A percentile compares a stretch with the other conserved stretches of the same genome.
These are phyloP conservation scores for Bruguiera sexangula DNA, from an alignment of 345 rosid species.

Conservation along the genomic window DNA sequence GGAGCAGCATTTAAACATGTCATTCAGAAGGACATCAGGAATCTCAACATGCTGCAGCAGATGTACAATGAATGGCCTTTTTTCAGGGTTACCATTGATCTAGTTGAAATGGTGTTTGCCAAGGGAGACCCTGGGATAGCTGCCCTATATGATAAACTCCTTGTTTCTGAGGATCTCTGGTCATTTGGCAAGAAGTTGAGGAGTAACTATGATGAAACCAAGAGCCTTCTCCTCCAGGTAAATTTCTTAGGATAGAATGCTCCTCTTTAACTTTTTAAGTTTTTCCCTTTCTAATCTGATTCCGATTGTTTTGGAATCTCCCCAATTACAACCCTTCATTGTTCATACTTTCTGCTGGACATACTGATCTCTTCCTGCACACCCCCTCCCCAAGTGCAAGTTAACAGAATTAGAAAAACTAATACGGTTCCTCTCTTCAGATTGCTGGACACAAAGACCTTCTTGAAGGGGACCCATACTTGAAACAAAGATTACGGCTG, in stretches of 20 bases:
- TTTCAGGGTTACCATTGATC: slow-evolving; percentile 89
- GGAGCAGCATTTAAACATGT: slow-evolving; percentile 81
- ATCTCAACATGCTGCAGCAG: slow-evolving; percentile 76
- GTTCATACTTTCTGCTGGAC: too few species aligned
- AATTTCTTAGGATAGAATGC: not conserved
- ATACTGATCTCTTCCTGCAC: too few species aligned
- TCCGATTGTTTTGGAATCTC: not conserved
- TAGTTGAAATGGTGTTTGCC: slow-evolving; percentile 98
- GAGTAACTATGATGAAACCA: slow-evolving; percentile 72
- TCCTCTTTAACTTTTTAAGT: not conserved
- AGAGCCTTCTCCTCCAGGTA: slow-evolving; percentile 83
- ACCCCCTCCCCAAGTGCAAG: not conserved
- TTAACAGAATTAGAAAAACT: not conserved
- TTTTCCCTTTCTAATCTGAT: not conserved
- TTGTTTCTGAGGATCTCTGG: slow-evolving; percentile 80
- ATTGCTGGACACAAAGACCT: slow-evolving; percentile 94
- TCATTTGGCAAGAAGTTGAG: slow-evolving; percentile 70
- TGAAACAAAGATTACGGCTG: slow-evolving; percentile 90
- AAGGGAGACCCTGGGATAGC: slow-evolving; percentile 97
- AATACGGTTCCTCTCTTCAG: slow-evolving; percentile 23
- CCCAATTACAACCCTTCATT: too few species aligned
- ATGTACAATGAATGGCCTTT: slow-evolving; percentile 97
- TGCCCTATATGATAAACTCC: slow-evolving; percentile 76
- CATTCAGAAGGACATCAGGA: slow-evolving; percentile 62
- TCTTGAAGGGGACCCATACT: slow-evolving; percentile 91